Percentiles rank a stretch among this genome's conserved stretches.
phyloP scores from a whole-genome alignment of 257 asterid genomes.

The Nicotiana tomentosiformis region DNA sequence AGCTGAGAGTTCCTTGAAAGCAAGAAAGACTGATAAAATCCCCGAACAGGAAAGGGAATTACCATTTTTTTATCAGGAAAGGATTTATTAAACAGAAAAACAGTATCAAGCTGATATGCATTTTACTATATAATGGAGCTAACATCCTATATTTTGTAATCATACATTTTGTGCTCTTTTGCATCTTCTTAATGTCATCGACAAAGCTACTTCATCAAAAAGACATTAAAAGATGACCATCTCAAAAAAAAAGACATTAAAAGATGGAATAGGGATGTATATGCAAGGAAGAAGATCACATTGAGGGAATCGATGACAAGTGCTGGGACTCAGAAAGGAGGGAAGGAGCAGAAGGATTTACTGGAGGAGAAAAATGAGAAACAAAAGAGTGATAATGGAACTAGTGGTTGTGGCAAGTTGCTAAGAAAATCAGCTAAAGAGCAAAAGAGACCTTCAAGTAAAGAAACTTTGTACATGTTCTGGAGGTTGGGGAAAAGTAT shows the following conservation, averaged over 20 bases:
- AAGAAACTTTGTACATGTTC: background rate
- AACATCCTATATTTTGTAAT: no score
- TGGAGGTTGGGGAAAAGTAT: background rate
- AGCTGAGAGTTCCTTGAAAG: background rate
- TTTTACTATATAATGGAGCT: no score
- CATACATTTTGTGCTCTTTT: no score
- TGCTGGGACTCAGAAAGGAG: background rate
- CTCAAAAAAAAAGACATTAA: no score
- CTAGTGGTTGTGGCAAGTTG: background rate
- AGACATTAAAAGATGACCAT: no score
- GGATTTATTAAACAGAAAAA: no score
- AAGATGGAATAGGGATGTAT: background rate
- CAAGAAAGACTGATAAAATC: background rate
- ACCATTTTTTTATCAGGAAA: background rate
- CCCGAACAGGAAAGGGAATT: background rate
- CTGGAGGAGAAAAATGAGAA: background rate
- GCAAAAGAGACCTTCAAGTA: background rate
- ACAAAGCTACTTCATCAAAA: no score
- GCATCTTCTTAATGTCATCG: no score
- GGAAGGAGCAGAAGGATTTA: background rate
- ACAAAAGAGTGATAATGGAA: background rate
- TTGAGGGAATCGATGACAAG: background rate
- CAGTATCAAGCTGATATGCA: no score
- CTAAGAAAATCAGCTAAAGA: background rate
- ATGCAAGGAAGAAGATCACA: background rate